These are phyloP conservation scores for Trichoderma semiorbis DNA, from an alignment of 2,329 filamentous ascomycete genomes.

Conservation along the genomic window DNA sequence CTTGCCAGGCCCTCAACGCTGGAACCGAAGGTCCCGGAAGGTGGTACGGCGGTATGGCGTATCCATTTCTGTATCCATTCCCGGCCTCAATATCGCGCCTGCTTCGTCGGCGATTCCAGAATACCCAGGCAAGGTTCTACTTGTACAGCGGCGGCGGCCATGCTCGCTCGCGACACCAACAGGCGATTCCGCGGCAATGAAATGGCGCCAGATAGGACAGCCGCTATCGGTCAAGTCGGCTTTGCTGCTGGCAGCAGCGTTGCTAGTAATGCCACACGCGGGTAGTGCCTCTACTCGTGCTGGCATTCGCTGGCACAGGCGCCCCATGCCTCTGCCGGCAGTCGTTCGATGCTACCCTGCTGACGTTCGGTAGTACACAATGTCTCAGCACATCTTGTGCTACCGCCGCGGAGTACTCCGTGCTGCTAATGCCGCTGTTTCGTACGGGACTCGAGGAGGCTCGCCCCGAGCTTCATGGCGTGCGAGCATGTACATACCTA, in stretches of 20 bases:
- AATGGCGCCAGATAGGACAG: conserved; percentile 13
- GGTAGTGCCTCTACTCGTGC: not conserved
- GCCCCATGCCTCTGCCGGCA: conserved; percentile 14
- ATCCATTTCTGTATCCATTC: conserved; percentile 12
- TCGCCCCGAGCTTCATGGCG: not conserved
- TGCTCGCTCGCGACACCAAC: not conserved
- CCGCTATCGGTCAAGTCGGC: conserved; percentile 10
- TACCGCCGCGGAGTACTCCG: not conserved
- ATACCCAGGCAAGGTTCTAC: not conserved
- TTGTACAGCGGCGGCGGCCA: not conserved
- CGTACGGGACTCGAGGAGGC: not conserved
- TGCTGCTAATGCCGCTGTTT: not conserved
- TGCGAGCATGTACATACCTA: not conserved
- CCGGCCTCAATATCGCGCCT: conserved; percentile 19
- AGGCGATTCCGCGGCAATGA: conserved; percentile 4
- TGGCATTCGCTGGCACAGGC: conserved; percentile 10
- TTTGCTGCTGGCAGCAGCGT: not conserved
- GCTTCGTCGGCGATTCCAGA: conserved; percentile 13
- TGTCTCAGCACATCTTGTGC: not conserved
- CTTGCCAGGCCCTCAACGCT: not conserved
- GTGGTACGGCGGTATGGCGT: conserved; percentile 10
- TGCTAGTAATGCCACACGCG: not conserved
- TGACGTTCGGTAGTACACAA: not conserved
- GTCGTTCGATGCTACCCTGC: conserved; percentile 11
- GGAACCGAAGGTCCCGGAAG: conserved; percentile 5